These are phyloP conservation scores for Chlorella vulgaris DNA, from an alignment of 139 green algal genomes.

Conservation along the genomic window DNA sequence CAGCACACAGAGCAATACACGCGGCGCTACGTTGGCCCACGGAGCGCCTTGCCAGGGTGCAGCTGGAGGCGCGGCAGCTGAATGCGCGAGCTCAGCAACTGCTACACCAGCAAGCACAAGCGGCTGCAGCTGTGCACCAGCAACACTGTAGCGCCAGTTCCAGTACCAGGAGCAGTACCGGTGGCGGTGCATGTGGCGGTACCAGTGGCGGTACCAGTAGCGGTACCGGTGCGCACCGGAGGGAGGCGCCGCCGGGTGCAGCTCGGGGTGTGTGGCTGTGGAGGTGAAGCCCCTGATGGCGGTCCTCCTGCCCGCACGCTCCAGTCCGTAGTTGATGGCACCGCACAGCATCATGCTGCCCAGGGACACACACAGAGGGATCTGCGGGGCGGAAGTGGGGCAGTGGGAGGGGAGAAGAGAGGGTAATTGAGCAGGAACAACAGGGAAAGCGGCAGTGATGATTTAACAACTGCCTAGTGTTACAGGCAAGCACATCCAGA, in stretches of 20 bases:
- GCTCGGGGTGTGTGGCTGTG: conserved; percentile 40
- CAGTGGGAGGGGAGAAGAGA: too few species aligned
- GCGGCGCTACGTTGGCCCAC: too few species aligned
- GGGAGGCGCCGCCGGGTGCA: conserved; percentile 11
- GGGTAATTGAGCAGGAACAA: background rate
- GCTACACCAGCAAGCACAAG: too few species aligned
- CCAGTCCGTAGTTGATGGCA: conserved; percentile 20
- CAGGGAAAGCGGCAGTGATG: background rate
- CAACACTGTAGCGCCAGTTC: too few species aligned
- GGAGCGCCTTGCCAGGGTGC: too few species aligned
- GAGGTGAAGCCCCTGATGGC: conserved; percentile 30
- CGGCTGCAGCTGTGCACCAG: too few species aligned
- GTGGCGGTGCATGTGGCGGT: background rate
- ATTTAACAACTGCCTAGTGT: too few species aligned
- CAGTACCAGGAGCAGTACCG: too few species aligned
- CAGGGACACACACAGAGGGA: conserved; percentile 38
- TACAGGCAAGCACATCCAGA: too few species aligned
- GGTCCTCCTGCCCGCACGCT: background rate
- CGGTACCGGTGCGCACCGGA: background rate
- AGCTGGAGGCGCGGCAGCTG: too few species aligned
- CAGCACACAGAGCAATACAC: too few species aligned
- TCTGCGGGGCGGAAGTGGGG: background rate
- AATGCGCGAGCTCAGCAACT: too few species aligned
- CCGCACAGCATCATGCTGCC: conserved; percentile 35
- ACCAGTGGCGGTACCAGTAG: background rate